A percentile compares a stretch with the other conserved stretches of the same genome.
Evolutionary conservation across 371 early-diverging fungal genomes (phyloP).

Genomic region (Apophysomyces elegans): DNA sequence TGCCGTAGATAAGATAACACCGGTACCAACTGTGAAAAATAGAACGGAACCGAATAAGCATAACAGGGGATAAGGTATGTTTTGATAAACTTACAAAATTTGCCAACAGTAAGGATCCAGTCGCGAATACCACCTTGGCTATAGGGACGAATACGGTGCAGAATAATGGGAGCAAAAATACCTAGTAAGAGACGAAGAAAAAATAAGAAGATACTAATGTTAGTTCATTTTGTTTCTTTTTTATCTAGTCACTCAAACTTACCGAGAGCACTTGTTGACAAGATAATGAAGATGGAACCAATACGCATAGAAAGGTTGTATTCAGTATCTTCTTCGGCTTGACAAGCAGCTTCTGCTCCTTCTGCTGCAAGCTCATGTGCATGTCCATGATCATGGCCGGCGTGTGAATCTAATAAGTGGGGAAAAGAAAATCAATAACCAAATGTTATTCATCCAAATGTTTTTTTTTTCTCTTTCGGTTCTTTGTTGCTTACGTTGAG

Average conservation of each 20-base stretch:
- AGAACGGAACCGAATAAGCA: neutral
- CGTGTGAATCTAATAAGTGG: neutral
- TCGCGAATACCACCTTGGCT: slow-evolving; percentile 30
- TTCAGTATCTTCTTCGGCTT: slow-evolving; percentile 16
- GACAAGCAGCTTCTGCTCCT: neutral
- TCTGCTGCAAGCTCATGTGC: neutral
- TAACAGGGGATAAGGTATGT: neutral
- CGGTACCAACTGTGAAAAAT: slow-evolving; percentile 61
- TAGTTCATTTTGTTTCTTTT: neutral
- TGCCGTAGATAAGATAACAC: slow-evolving; percentile 80
- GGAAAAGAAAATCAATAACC: too few species aligned
- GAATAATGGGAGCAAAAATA: slow-evolving; percentile 44
- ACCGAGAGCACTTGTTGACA: slow-evolving; percentile 34
- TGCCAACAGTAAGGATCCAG: slow-evolving; percentile 44
- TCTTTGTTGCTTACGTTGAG: slow-evolving; percentile 14
- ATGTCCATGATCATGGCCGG: slow-evolving; percentile 13
- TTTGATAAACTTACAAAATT: slow-evolving; percentile 44
- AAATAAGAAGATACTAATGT: neutral
- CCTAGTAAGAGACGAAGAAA: slow-evolving; percentile 22
- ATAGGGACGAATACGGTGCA: slow-evolving; percentile 44
- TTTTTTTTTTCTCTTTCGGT: neutral
- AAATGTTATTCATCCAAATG: too few species aligned
- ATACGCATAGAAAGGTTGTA: slow-evolving; percentile 16
- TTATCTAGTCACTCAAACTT: neutral
- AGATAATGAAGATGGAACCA: slow-evolving; percentile 36